These are phyloP conservation scores for Tetracladium maxilliforme DNA, from an alignment of 2,329 filamentous ascomycete species.

Conservation along the genomic window DNA sequence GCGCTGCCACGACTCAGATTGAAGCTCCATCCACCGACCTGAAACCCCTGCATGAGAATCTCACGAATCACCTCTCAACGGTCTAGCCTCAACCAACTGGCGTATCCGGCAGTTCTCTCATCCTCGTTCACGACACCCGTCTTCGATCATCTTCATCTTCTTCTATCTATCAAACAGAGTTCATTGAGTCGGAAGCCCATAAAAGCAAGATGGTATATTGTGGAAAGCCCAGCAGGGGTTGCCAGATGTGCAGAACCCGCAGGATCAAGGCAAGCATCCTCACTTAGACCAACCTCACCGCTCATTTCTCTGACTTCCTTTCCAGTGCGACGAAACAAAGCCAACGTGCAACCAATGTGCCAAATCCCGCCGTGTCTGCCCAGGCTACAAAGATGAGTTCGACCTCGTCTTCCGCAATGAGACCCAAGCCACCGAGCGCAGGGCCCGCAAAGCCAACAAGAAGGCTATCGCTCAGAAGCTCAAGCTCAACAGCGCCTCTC, in stretches of 20 bases:
- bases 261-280: slow-evolving; percentile 51
- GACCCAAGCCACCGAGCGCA: slow-evolving; percentile 50
- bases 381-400: slow-evolving; percentile 57
- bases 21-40: too few species aligned
- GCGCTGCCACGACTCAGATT: too few species aligned
- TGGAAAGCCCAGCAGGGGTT: slow-evolving; percentile 52
- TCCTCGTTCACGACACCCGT: too few species aligned
- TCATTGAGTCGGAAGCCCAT: too few species aligned
- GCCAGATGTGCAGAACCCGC: slow-evolving; percentile 59
- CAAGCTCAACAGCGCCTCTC: too few species aligned
- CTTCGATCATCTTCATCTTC: too few species aligned
- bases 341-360: slow-evolving; percentile 51
- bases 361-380: slow-evolving; percentile 48
- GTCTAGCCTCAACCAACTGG: too few species aligned
- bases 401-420: slow-evolving; percentile 61
- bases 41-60: too few species aligned
- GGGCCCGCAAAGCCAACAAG: slow-evolving; percentile 39
- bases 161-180: too few species aligned
- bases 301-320: slow-evolving; percentile 1
- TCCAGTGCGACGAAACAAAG: slow-evolving; percentile 51
- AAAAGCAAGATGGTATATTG: slow-evolving; percentile 53
- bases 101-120: too few species aligned
- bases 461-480: slow-evolving; percentile 25
- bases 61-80: too few species aligned
- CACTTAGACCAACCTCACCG: background rate